Percentiles rank a stretch among this genome's conserved stretches.
Conservation (phyloP, 2,329 filamentous ascomycete species). For the Dryadomyces sulphureus region DNA sequence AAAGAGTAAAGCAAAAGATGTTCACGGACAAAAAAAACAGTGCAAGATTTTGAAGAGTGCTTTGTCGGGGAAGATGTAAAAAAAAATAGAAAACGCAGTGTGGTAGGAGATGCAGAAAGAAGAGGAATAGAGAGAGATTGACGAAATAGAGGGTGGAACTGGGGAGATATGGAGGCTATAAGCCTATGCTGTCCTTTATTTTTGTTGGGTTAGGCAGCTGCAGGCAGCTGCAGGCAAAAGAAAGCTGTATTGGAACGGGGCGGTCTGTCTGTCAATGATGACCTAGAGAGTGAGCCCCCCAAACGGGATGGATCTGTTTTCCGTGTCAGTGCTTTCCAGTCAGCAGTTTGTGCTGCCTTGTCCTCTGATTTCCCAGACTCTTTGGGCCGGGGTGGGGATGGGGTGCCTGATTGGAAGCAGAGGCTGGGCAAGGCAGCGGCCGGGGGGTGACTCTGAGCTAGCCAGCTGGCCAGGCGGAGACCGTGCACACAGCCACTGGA, state of each 20-base stretch:
- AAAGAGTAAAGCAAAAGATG: not conserved
- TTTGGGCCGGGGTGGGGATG: not conserved
- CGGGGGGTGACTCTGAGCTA: conserved; percentile 1
- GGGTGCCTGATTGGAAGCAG: not conserved
- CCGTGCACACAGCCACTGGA: conserved; percentile 1
- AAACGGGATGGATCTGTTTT: not conserved
- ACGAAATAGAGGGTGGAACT: not conserved
- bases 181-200: not conserved
- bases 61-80: not conserved
- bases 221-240: not conserved
- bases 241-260: not conserved
- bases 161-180: not conserved
- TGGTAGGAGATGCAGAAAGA: not conserved
- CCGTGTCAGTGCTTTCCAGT: not conserved
- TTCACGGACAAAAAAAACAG: not conserved
- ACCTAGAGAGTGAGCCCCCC: not conserved
- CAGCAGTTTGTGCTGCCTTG: not conserved
- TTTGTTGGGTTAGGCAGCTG: not conserved
- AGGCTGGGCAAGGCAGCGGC: not conserved
- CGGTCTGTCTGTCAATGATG: not conserved
- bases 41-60: not conserved
- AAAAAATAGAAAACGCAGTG: not conserved
- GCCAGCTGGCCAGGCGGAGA: conserved; percentile 6
- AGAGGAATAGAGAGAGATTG: not conserved
- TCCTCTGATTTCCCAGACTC: not conserved